These are phyloP conservation scores for Saraca asoca DNA, from an alignment of 331 rosid species.

Conservation along the genomic window DNA sequence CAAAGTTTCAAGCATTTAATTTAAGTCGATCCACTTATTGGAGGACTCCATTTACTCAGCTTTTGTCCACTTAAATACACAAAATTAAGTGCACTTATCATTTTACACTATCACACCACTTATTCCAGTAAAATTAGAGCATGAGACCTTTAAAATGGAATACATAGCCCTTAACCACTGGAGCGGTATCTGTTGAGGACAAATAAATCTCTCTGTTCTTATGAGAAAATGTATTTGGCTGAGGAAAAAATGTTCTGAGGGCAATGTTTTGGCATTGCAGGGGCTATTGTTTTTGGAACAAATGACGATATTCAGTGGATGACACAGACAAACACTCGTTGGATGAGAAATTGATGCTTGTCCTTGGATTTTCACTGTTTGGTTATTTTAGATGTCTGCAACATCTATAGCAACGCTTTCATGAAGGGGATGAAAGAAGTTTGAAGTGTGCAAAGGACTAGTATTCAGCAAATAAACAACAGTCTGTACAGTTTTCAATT, in stretches of 20 bases:
- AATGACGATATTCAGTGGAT: conserved; percentile 17
- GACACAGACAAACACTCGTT: conserved; percentile 5
- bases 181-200: no score
- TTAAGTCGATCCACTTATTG: no score
- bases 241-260: background rate
- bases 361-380: conserved; percentile 11
- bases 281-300: conserved; percentile 63
- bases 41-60: no score
- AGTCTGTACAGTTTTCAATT: background rate
- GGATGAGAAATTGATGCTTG: conserved; percentile 4
- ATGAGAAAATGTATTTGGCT: background rate
- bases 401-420: background rate
- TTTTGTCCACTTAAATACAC: no score
- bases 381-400: background rate
- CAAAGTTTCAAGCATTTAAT: no score
- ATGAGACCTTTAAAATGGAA: no score
- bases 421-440: background rate
- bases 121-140: no score
- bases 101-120: no score
- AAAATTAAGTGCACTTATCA: no score
- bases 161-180: no score
- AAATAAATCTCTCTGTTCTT: background rate
- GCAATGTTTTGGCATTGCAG: conserved; percentile 46
- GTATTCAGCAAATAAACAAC: no score
- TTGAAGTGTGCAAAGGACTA: background rate